Evolutionary conservation across 2,329 filamentous ascomycete species (phyloP), one percentile per base, ranked within the genome.

Genomic region (Colletotrichum sp.): DNA sequence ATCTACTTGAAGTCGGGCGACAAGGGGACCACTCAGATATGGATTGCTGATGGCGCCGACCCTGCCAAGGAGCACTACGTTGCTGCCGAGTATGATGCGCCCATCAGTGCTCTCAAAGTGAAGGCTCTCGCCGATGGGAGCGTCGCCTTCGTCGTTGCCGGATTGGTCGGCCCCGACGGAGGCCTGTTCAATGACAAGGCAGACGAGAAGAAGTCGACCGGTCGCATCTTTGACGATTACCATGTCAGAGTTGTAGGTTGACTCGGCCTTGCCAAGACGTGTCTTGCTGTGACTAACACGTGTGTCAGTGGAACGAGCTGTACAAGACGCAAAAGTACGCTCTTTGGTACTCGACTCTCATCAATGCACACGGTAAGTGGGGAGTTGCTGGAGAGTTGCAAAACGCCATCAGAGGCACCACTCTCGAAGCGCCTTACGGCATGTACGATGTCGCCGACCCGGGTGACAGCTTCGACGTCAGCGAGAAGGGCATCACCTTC

Each of bases 261-360:
- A 10, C 49, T 36, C 39, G 4, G 12, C 24, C 12, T 30, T 18
- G 13, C 26, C 12, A 52, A 2, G 3, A 6, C 9, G 6, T 18
- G 21, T 16, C 49, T 24, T 10, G 12, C 13, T 30, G 44, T 75
- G 52, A 39, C 59, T 65, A 60, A 60, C 6, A 65, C 34, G 7
- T 60, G 34, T 69, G 44, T 18, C 67, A 87, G 83, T 83, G 82
- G 82, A 81, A 84, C 70, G 71, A 79, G 2, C 83, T 83, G 39
- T 79, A 79, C 28, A 81, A 80, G 26, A 78, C 80, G 9, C 79
- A 84, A 52, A 82, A 79, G 24, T 82, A 84, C 69, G 78, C 81
- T 6, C 82, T 88, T 30, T 88, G 85, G 83, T 87, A 86, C 79
- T 84, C 82, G 12, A 81, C 79, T 13, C 79, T 87, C 21, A 72